These are phyloP conservation scores for Lactarius pseudohatsudake DNA, from an alignment of 768 basidiomycete genomes.

Conservation along the genomic window DNA sequence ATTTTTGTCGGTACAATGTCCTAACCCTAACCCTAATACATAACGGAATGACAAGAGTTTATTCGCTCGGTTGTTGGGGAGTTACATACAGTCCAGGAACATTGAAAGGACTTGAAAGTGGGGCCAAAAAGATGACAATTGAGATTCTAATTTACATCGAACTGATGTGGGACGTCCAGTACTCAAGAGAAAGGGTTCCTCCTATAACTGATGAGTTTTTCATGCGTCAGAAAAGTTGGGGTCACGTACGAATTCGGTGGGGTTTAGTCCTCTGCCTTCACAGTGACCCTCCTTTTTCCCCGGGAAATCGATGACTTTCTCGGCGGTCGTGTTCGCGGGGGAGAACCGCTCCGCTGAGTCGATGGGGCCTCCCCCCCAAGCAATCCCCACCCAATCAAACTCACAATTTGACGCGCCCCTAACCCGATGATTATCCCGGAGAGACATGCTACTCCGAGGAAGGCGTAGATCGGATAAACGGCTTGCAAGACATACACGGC, in stretches of 20 bases:
- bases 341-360: constrained; percentile 9
- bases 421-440: constrained; percentile 23
- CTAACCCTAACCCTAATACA: constrained; percentile 22
- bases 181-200: neutral
- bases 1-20: neutral
- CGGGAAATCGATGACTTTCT: constrained; percentile 12
- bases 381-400: constrained; percentile 15
- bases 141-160: neutral
- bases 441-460: constrained; percentile 26
- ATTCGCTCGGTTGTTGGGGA: neutral
- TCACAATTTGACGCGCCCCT: constrained; percentile 21
- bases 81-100: neutral
- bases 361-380: constrained; percentile 1
- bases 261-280: constrained; percentile 19
- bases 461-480: constrained; percentile 28
- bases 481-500: constrained; percentile 15
- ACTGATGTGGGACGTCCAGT: neutral
- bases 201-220: neutral
- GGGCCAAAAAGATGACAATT: neutral
- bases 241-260: constrained; percentile 5
- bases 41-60: neutral
- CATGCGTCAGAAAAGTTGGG: neutral
- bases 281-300: constrained; percentile 23
- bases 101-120: neutral
- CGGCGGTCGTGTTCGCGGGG: constrained; percentile 13